Evolutionary conservation across 73 alveolate genomes (phyloP).

Genomic region (Paramecium sexaurelia): DNA sequence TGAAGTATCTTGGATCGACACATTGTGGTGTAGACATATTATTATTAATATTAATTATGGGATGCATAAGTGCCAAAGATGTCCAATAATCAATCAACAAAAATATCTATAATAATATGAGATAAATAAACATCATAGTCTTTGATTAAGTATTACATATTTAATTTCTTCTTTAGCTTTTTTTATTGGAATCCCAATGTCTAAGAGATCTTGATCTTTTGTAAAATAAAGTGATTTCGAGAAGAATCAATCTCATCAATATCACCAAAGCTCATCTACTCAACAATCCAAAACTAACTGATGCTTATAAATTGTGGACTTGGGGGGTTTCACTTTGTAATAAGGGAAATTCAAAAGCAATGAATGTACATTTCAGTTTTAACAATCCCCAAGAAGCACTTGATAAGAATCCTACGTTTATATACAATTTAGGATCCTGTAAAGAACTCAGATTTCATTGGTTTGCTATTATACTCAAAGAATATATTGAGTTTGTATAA

Average conservation of each 20-base stretch:
- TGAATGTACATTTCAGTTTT: background rate
- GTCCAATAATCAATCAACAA: background rate
- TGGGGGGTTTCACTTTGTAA: constrained; percentile 43
- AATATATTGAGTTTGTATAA: background rate
- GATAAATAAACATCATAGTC: background rate
- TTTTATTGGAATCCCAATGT: background rate
- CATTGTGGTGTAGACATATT: background rate
- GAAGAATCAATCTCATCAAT: background rate
- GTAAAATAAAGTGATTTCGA: background rate
- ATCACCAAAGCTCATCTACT: constrained; percentile 13
- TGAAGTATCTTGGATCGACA: background rate
- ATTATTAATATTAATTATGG: constrained; percentile 1
- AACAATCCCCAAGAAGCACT: background rate
- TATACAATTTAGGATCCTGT: background rate
- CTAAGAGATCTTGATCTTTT: constrained; percentile 3
- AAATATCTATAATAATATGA: background rate
- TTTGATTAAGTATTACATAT: background rate
- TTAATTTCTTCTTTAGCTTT: background rate
- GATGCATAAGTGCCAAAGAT: constrained; percentile 45
- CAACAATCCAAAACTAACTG: background rate
- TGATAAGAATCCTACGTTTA: background rate
- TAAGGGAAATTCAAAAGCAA: constrained; percentile 30
- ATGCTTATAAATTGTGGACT: constrained; percentile 22
- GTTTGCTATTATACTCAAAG: background rate
- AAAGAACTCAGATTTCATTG: constrained; percentile 5